Evolutionary conservation across 805 yeast species (phyloP).

Genomic region (Metschnikowia noctiluminum): DNA sequence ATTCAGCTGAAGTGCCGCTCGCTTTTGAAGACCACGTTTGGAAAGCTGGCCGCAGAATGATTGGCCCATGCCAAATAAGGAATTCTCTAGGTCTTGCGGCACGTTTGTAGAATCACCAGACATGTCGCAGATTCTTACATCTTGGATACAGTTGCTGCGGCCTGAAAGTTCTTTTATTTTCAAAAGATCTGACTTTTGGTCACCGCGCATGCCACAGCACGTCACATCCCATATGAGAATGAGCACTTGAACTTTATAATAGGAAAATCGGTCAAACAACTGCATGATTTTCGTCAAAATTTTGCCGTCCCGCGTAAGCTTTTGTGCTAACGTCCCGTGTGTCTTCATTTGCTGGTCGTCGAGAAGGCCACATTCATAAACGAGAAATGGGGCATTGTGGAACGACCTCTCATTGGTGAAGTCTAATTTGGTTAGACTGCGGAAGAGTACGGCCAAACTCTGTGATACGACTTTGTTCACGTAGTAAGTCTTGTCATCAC

Average conservation of each 20-base stretch:
- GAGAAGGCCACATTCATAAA: constrained; percentile 52
- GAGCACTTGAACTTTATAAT: constrained; percentile 38
- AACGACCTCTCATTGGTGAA: constrained; percentile 37
- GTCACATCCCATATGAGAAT: constrained; percentile 42
- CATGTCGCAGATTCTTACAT: constrained; percentile 34
- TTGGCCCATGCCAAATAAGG: constrained; percentile 21
- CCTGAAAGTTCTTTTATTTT: constrained; percentile 10
- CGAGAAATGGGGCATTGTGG: constrained; percentile 38
- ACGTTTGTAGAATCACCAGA: constrained; percentile 23
- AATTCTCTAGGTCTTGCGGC: constrained; percentile 22
- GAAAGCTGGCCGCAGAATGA: constrained; percentile 30
- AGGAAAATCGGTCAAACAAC: constrained; percentile 32
- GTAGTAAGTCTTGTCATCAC: constrained; percentile 26
- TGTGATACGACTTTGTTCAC: constrained; percentile 23
- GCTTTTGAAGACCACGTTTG: constrained; percentile 25
- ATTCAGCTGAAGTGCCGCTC: constrained; percentile 13
- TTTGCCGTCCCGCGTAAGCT: constrained; percentile 35
- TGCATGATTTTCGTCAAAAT: constrained; percentile 34
- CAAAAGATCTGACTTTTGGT: constrained; percentile 19
- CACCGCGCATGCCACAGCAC: constrained; percentile 15
- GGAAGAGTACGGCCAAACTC: constrained; percentile 30
- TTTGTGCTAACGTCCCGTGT: constrained; percentile 23
- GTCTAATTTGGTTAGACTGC: constrained; percentile 40
- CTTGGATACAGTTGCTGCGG: constrained; percentile 16
- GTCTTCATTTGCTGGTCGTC: constrained; percentile 14